Base-by-base conservation (phyloP, 768 basidiomycete species). In the Pleurotus salmoneostramineus region DNA sequence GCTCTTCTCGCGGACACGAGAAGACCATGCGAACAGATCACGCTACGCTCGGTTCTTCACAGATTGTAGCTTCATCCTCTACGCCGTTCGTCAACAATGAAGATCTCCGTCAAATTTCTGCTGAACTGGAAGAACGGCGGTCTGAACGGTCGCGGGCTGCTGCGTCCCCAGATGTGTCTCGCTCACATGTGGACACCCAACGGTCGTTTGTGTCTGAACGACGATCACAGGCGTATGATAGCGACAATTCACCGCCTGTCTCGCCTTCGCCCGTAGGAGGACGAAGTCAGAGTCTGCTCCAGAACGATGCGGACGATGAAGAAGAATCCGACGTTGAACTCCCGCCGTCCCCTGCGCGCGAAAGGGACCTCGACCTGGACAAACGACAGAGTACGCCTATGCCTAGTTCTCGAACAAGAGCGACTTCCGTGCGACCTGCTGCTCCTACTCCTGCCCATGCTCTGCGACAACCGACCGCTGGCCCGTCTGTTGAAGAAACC, bases 91-190 rank as follows among this genome's bases (percentile, higher is more conserved):
- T 90, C 15, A 77, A 83, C 57, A 74, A 76, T 2, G 81, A 79
- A 0, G 89, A 90, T 57, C 61, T 89, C 4, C 78, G 81, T 49
- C 78, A 82, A 43, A 89, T 90, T 60, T 80, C 81, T 1, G 77
- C 73, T 10, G 89, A 93, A 62, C 75, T 90, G 0, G 83, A 84
- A 51, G 86, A 89, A 60, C 77, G 88, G 36, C 77, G 86, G 40
- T 82, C 82, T 0, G 79, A 86, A 40, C 58, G 56, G 0, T 75
- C 71, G 7, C 59, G 62, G 34, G 35, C 36, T 3, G 50, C 61
- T 6, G 58, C 63, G 1, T 8, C 58, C 21, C 15, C 60, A 8
- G 58, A 61, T 27, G 59, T 61, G 6, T 61, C 62, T 1, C 64
- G 60, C 1, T 62, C 62, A 0, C 60, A 62, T 8, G 58, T 43